Base-by-base conservation (phyloP, 805 yeast species). In the Yarrowia sp. region DNA sequence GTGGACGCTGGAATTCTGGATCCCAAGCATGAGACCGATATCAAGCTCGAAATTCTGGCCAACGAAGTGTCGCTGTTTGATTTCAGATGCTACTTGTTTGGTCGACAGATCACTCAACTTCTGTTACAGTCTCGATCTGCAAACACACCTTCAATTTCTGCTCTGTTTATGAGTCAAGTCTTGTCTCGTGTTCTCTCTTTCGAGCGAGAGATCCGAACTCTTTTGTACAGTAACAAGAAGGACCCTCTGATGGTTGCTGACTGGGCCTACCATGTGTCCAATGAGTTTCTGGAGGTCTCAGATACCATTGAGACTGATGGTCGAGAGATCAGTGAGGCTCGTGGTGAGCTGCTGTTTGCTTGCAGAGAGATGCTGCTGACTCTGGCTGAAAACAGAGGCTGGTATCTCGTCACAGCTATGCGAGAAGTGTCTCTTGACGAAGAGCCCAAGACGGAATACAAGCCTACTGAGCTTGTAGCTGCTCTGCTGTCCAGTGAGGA, bases 331-430 rank as follows among this genome's bases (percentile, higher is more conserved):
- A 70, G 74, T 4, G 78, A 76, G 65, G 73, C 79, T 1, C 69
- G 74, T 8, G 84, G 81, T 0, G 83, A 81, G 66, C 67, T 83
- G 14, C 58, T 79, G 28, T 68, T 80, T 11, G 65, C 76, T 18
- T 73, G 75, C 55, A 70, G 84, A 28, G 81, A 79, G 58, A 74
- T 79, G 17, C 65, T 77, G 17, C 75, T 73, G 41, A 62, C 68
- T 1, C 64, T 76, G 9, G 78, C 74, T 0, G 66, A 66, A 1
- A 51, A 50, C 15, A 65, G 67, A 13, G 73, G 74, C 3, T 76
- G 74, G 73, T 8, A 31, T 4, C 66, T 76, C 4, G 70, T 71
- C 8, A 77, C 77, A 0, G 68, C 71, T 0, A 65, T 75, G 47
- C 65, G 70, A n/a, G 77, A 75, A 11, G 68, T 70, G 15, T 35